Evolutionary conservation across 2,329 filamentous ascomycete species (phyloP).

Genomic region (Hypoxylon rubiginosum): DNA sequence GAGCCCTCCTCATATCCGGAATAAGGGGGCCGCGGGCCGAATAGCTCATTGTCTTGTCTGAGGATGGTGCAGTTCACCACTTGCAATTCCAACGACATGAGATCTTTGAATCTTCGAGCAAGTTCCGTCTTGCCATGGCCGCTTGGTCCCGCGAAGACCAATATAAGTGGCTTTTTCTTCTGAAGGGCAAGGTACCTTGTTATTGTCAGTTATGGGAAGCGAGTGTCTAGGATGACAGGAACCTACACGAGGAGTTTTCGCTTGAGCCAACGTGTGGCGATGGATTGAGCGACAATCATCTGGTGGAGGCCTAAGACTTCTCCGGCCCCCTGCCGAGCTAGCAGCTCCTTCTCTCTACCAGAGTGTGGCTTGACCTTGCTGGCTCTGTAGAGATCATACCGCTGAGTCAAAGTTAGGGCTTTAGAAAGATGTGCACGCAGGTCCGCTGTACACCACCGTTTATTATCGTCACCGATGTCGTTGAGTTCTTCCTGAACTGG

Average conservation of each 20-base stretch:
- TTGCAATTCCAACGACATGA: constrained; percentile 56
- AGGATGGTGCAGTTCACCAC: constrained; percentile 59
- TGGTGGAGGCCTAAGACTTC: constrained; percentile 37
- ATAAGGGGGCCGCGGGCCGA: constrained; percentile 57
- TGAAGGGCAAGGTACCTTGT: constrained; percentile 51
- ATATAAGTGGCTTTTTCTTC: constrained; percentile 52
- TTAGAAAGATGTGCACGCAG: constrained; percentile 16
- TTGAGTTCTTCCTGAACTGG: constrained; percentile 20
- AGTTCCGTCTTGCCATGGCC: constrained; percentile 66
- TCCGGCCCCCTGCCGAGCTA: constrained; percentile 22
- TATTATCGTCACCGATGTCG: constrained; percentile 28
- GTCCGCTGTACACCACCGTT: constrained; percentile 37
- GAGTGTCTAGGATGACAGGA: neutral
- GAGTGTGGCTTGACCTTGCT: constrained; percentile 22
- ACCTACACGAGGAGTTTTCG: constrained; percentile 34
- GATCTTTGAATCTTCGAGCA: constrained; percentile 56
- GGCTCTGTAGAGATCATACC: constrained; percentile 38
- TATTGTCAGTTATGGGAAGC: constrained; percentile 18
- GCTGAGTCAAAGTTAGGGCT: constrained; percentile 31
- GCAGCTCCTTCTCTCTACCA: constrained; percentile 29
- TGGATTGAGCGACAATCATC: constrained; percentile 38
- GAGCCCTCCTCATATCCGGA: constrained; percentile 54
- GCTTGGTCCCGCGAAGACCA: constrained; percentile 61
- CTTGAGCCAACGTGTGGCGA: constrained; percentile 33
- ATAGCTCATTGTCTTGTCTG: constrained; percentile 56